phyloP scores from a whole-genome alignment of 495 filamentous ascomycete genomes.

The Podospora australis region DNA sequence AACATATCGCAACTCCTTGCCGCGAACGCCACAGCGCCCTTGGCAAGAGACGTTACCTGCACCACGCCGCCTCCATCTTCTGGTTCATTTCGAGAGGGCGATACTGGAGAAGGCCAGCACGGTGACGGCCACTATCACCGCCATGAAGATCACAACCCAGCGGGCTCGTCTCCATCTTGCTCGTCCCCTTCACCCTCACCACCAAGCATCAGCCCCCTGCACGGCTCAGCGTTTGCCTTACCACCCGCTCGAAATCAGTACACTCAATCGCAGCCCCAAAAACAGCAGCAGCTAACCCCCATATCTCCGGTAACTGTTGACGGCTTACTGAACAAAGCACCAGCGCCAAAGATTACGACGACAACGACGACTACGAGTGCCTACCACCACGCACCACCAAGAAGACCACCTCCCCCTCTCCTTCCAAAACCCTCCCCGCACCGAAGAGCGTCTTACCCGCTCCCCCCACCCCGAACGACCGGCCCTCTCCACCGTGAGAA shows the following conservation, averaged over 20 bases:
- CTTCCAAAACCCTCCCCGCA: neutral
- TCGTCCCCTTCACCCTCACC: neutral
- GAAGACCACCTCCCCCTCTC: neutral
- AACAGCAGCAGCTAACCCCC: too few species aligned
- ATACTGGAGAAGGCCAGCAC: neutral
- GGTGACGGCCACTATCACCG: neutral
- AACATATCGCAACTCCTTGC: slow-evolving; percentile 14
- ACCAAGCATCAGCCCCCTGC: neutral
- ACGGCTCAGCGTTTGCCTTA: too few species aligned
- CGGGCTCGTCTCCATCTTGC: neutral
- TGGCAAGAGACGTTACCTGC: slow-evolving; percentile 14
- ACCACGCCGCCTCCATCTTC: slow-evolving; percentile 15
- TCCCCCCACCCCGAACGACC: neutral
- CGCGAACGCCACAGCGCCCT: neutral
- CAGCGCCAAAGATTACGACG: too few species aligned
- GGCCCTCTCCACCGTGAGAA: neutral
- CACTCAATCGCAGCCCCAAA: too few species aligned
- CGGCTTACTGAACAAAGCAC: too few species aligned
- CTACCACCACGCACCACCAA: neutral
- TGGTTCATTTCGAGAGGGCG: neutral
- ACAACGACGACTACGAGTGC: too few species aligned
- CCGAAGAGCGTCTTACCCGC: neutral
- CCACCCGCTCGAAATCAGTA: too few species aligned
- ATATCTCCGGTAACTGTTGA: too few species aligned
- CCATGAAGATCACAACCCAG: neutral